Percentiles rank a stretch among this genome's conserved stretches.
These are phyloP conservation scores for Amniculicola lignicola DNA, from an alignment of 495 filamentous ascomycete genomes.

Conservation along the genomic window DNA sequence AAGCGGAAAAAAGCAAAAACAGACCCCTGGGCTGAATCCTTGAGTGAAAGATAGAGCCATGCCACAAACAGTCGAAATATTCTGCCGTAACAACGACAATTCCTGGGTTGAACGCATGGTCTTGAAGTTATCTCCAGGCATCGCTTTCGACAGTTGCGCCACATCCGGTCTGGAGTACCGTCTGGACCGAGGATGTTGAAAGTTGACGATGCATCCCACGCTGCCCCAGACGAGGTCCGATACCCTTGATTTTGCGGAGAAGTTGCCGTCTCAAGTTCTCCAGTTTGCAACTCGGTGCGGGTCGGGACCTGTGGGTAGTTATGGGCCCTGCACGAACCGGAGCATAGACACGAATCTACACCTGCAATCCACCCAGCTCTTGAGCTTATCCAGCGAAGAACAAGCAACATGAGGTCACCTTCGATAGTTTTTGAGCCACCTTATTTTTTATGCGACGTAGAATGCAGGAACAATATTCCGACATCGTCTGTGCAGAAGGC, in stretches of 20 bases:
- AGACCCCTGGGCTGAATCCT: not conserved
- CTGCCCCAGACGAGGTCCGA: not conserved
- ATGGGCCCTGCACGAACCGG: too few species aligned
- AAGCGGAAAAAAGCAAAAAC: conserved; percentile 13
- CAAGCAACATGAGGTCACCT: too few species aligned
- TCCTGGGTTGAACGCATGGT: conserved; percentile 1
- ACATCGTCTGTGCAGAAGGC: not conserved
- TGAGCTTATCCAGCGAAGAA: too few species aligned
- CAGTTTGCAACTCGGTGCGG: not conserved
- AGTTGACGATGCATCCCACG: not conserved
- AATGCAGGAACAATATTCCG: conserved; percentile 7
- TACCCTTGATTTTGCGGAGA: not conserved
- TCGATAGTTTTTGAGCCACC: too few species aligned
- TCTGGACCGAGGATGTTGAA: not conserved
- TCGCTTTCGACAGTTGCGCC: not conserved
- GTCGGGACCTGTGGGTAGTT: too few species aligned
- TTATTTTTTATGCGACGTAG: not conserved
- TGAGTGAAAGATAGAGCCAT: not conserved
- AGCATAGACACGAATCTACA: too few species aligned
- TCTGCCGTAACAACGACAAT: not conserved
- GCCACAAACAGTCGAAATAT: too few species aligned
- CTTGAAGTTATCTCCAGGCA: not conserved
- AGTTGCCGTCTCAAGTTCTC: too few species aligned
- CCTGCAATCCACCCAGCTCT: too few species aligned
- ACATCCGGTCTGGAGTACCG: not conserved